phyloP scores from a whole-genome alignment of 305 asterid genomes.

The Fraxinus ornus region DNA sequence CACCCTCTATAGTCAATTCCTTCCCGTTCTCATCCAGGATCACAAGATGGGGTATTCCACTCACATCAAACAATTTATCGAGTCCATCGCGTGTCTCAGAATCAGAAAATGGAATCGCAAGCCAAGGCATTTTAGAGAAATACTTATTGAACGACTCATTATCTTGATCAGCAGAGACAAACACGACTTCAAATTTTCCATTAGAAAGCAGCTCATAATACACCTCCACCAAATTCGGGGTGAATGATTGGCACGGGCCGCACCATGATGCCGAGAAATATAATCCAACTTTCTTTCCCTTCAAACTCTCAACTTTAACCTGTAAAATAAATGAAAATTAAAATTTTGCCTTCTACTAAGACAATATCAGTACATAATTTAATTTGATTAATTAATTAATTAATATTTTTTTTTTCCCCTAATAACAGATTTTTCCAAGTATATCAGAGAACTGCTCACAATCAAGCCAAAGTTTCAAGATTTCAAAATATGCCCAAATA shows the following conservation, averaged over 20 bases:
- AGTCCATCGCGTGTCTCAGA: conserved; percentile 51
- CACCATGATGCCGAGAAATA: conserved; percentile 98
- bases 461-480: neutral
- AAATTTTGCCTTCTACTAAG: neutral
- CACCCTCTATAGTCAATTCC: conserved; percentile 51
- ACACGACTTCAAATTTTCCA: conserved; percentile 66
- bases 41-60: conserved; percentile 78
- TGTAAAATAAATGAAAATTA: conserved; percentile 17
- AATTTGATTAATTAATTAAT: no score
- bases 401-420: neutral
- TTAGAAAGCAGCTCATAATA: conserved; percentile 56
- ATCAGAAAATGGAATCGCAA: conserved; percentile 77
- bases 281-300: conserved; percentile 60
- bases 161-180: conserved; percentile 60
- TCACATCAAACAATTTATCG: conserved; percentile 48
- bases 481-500: neutral
- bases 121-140: conserved; percentile 92
- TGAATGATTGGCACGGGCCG: conserved; percentile 76
- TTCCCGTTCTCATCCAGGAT: conserved; percentile 60
- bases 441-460: neutral
- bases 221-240: conserved; percentile 62
- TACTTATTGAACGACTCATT: conserved; percentile 53
- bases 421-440: neutral
- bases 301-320: conserved; percentile 53
- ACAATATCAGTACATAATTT: neutral